Base-by-base conservation (phyloP, 2,329 filamentous ascomycete species). In the Sporothrix phasma region DNA sequence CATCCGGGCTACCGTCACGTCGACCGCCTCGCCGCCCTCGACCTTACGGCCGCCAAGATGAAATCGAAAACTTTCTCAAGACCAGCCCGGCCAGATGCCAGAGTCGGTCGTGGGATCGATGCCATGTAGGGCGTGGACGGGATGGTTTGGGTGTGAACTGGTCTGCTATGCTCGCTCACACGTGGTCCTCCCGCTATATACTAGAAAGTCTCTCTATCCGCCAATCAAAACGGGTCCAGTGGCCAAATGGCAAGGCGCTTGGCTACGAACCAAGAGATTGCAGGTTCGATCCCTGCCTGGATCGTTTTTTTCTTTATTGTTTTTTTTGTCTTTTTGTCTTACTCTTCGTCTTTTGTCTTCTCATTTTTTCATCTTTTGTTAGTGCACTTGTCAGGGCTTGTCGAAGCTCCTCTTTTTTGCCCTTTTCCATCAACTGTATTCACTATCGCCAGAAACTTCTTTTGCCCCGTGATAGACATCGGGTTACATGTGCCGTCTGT, bases 181-280 rank as follows among this genome's bases (percentile, higher is more conserved):
- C 15, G 26, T 47, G 11, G 29, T 34, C 31, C 17, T 31, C 45
- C 24, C 39, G n/a, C 22, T 11, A 59, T 59, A 19, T 29, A 31
- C 5, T 4, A 1, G 0, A 19, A 10, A 10, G 45, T 4, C 0
- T 4, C 7, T 1, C 7, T 15, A 13, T 10, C 39, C 56, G 45
- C 56, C 56, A 59, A 59, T 59, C 39, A 41, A 29, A 64, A 39
- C 61, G 39, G 67, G 67, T 69, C 67, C 65, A 69, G 68, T 72
- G 70, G 71, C 69, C 68, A 68, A 71, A 71, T 73, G 72, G 68
- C 72, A 73, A 73, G 71, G 72, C 72, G 72, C 71, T 71, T 73
- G 72, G 72, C 72, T 73, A 73, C 72, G 72, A 74, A 74, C 73
- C 72, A 73, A 71, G 71, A 72, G 71, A 72, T 72, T 73, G 71